Evolutionary conservation across 108 stramenopile genomes (phyloP), one percentile per base, ranked within the genome.

Genomic region (Phaeodactylum tricornutum): DNA sequence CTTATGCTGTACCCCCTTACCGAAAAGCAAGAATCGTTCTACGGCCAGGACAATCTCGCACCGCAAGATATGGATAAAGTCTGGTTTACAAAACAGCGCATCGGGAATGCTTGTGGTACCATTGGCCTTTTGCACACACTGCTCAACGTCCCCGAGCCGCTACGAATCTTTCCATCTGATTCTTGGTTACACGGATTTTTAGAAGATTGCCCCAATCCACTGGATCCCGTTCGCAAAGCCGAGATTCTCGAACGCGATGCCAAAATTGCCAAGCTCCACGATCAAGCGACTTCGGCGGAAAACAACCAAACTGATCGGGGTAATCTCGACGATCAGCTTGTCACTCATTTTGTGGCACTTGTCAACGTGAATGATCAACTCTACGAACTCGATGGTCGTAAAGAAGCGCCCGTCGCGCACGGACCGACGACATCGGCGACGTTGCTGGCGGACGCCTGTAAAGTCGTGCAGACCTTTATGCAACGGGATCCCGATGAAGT

Each of bases 361-460:
- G 74, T 93, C 1, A 62, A 71, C 36, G 71, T 72, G 8, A 53
- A 73, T 53, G 71, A 69, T 16, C 55, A 64, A 47, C 52, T 96
- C n/a, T 85, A 79, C 44, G 92, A 93, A 64, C 63, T 96, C 43
- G 95, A 96, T 59, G 95, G 95, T 21, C 67, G 89, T 1, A 83
- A 83, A 47, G 50, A 60, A 5, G 92, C 85, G 6, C 95, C 95
- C 7, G 65, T 93, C 9, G 35, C 47, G 12, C 79, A 91, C 37
- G 91, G 81, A 25, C 34, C 50, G 0, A 73, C 74, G 5, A 60
- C 43, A 0, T 47, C 58, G 31, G 34, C 24, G 16, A 62, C 71
- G 2, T 50, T 83, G 1, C 53, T 85, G 35, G 47, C 50, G 14
- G 80, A 84, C 62, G 67, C 79, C 3, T 65, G 61, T 30, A 35